Evolutionary conservation across 2,329 filamentous ascomycete species (phyloP).

Genomic region (Nigrograna mackinnonii): DNA sequence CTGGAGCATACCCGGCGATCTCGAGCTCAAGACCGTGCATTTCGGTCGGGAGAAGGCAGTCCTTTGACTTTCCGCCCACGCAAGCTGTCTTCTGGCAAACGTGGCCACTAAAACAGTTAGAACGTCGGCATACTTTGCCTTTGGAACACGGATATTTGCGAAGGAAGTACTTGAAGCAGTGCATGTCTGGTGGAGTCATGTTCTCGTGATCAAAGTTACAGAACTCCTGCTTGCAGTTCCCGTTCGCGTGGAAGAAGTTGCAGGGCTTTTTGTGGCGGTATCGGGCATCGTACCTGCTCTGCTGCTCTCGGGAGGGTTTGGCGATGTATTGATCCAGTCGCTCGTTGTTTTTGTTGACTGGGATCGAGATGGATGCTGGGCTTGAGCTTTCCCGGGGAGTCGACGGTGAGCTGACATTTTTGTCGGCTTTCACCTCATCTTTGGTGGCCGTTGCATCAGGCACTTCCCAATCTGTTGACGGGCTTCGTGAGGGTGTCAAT

Average conservation of each 20-base stretch:
- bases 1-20: too few relatives aligned
- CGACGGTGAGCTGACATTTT: background rate
- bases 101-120: slow-evolving; percentile 53
- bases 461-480: slow-evolving; percentile 28
- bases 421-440: slow-evolving; percentile 3
- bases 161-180: slow-evolving; percentile 50
- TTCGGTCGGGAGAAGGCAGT: too few relatives aligned
- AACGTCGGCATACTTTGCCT: slow-evolving; percentile 45
- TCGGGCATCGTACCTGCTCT: slow-evolving; percentile 42
- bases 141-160: slow-evolving; percentile 47
- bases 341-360: slow-evolving; percentile 46
- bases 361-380: background rate
- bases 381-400: too few relatives aligned
- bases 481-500: slow-evolving; percentile 30
- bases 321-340: slow-evolving; percentile 59
- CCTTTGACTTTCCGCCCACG: slow-evolving; percentile 7
- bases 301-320: slow-evolving; percentile 40
- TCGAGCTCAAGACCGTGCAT: too few relatives aligned
- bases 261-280: slow-evolving; percentile 49
- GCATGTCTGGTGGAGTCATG: slow-evolving; percentile 42
- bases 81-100: slow-evolving; percentile 43
- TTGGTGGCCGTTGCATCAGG: slow-evolving; percentile 5
- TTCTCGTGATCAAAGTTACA: slow-evolving; percentile 53
- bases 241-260: slow-evolving; percentile 52
- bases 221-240: slow-evolving; percentile 34